Evolutionary conservation across 2,329 filamentous ascomycete species (phyloP).

Genomic region (Aurifilum marmelostoma): DNA sequence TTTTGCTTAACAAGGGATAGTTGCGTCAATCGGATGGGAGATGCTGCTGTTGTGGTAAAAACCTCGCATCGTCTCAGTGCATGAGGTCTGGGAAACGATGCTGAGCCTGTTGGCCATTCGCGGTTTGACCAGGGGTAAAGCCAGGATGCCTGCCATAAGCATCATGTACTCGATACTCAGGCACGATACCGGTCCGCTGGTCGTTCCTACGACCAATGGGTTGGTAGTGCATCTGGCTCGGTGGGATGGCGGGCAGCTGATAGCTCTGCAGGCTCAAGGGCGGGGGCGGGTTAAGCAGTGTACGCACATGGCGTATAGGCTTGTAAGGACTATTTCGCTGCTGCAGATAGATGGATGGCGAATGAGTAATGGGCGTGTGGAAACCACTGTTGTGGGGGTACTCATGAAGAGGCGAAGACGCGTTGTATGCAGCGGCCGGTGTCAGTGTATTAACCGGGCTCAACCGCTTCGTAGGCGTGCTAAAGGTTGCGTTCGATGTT

Average conservation of each 20-base stretch:
- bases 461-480: slow-evolving; percentile 57
- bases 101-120: slow-evolving; percentile 18
- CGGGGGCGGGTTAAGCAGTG: slow-evolving; percentile 85
- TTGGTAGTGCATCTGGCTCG: slow-evolving; percentile 82
- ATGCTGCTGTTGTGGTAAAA: not conserved
- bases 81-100: slow-evolving; percentile 25
- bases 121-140: slow-evolving; percentile 15
- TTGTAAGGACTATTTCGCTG: slow-evolving; percentile 92
- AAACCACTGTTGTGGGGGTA: slow-evolving; percentile 57
- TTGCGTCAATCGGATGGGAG: not conserved
- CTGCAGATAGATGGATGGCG: slow-evolving; percentile 84
- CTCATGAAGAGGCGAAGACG: slow-evolving; percentile 72
- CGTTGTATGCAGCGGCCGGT: slow-evolving; percentile 51
- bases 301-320: slow-evolving; percentile 86
- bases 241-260: slow-evolving; percentile 57
- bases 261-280: slow-evolving; percentile 78
- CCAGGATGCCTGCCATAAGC: slow-evolving; percentile 18
- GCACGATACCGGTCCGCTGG: slow-evolving; percentile 71
- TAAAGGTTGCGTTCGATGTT: slow-evolving; percentile 41
- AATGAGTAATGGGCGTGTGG: slow-evolving; percentile 73
- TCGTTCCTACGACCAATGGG: slow-evolving; percentile 72
- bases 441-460: slow-evolving; percentile 51
- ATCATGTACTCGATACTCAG: slow-evolving; percentile 52
- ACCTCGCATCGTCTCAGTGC: slow-evolving; percentile 9
- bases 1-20: not conserved